These are phyloP conservation scores for Hymenochaete sp. DNA, from an alignment of 1,284 basidiomycete genomes.

Conservation along the genomic window DNA sequence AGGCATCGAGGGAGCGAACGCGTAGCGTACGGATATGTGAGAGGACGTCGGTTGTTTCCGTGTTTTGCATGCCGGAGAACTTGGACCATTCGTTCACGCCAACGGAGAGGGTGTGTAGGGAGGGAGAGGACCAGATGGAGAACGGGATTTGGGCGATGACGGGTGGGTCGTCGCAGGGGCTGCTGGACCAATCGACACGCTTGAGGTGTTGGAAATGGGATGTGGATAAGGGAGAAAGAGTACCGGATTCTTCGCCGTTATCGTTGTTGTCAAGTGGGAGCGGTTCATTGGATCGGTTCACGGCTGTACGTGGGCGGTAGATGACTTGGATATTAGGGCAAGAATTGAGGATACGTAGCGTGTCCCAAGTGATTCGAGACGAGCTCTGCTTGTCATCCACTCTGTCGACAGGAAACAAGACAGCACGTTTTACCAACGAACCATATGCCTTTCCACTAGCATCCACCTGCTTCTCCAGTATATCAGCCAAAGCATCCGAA, in stretches of 20 bases:
- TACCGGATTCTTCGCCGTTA: conserved; percentile 2
- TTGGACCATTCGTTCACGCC: conserved; percentile 6
- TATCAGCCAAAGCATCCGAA: not conserved
- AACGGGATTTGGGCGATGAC: too few relatives aligned
- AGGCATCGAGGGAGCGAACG: conserved; percentile 6
- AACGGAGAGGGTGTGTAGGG: conserved; percentile 3
- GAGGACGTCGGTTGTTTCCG: not conserved
- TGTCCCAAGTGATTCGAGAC: too few relatives aligned
- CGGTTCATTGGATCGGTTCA: not conserved
- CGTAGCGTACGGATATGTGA: conserved; percentile 5
- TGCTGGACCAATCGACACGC: conserved; percentile 3
- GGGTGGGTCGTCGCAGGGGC: not conserved
- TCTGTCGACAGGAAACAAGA: conserved; percentile 11
- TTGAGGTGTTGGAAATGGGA: not conserved
- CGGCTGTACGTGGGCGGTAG: not conserved
- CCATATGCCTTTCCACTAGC: not conserved
- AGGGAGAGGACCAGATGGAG: conserved; percentile 4
- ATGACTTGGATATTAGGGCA: conserved; percentile 10
- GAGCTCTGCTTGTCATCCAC: too few relatives aligned
- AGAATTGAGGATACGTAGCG: conserved; percentile 6
- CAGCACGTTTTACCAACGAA: conserved; percentile 2
- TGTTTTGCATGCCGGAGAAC: conserved; percentile 3
- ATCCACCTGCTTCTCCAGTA: not conserved
- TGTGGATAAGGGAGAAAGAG: too few relatives aligned
- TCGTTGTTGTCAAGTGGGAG: not conserved